Evolutionary conservation across 345 rosid genomes (phyloP).

Genomic region (Gossypium bickii): DNA sequence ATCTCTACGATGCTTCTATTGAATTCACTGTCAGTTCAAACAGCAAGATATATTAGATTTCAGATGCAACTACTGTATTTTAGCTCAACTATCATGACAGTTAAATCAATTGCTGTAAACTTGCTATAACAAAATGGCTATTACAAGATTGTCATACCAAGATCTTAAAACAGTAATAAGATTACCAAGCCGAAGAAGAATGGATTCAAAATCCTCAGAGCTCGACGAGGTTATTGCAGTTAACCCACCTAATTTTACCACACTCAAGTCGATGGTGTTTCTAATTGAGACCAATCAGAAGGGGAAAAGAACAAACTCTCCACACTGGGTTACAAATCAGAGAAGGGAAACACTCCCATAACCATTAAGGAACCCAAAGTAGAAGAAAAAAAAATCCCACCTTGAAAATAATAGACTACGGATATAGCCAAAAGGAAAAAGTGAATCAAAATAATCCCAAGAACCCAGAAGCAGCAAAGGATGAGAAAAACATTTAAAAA

Average conservation of each 20-base stretch:
- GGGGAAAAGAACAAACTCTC: neutral
- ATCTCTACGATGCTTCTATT: neutral
- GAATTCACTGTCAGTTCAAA: neutral
- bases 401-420: neutral
- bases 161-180: neutral
- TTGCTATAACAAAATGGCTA: neutral
- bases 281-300: neutral
- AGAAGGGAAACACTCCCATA: neutral
- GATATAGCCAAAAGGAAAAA: neutral
- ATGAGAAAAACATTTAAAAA: neutral
- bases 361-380: neutral
- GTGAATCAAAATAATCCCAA: neutral
- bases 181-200: neutral
- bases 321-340: neutral
- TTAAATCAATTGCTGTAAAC: neutral
- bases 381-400: neutral
- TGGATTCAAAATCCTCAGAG: neutral
- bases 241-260: neutral
- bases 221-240: neutral
- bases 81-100: neutral
- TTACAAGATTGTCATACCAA: neutral
- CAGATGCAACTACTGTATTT: neutral
- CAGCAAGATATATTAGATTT: neutral
- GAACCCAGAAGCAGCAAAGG: constrained; percentile 6
- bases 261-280: neutral